These are phyloP conservation scores for Apophysomyces elegans DNA, from an alignment of 371 early-diverging fungal genomes.

Conservation along the genomic window DNA sequence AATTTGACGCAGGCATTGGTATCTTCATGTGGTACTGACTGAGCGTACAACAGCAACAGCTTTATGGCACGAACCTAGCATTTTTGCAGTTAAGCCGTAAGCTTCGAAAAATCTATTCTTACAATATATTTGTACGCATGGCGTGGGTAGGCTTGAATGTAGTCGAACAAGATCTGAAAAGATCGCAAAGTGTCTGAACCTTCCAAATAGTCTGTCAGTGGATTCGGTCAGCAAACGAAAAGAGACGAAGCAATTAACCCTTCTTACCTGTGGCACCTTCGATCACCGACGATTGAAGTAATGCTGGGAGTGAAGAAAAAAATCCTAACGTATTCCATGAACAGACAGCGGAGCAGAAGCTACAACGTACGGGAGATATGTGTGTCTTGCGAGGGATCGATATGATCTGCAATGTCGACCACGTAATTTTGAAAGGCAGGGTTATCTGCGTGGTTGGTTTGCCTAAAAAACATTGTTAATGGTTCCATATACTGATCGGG, in stretches of 20 bases:
- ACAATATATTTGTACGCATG: slow-evolving; percentile 56
- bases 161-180: slow-evolving; percentile 44
- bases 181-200: slow-evolving; percentile 38
- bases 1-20: slow-evolving; percentile 34
- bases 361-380: slow-evolving; percentile 35
- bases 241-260: too few relatives aligned
- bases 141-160: slow-evolving; percentile 49
- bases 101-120: slow-evolving; percentile 12
- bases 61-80: slow-evolving; percentile 41
- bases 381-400: slow-evolving; percentile 46
- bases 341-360: not conserved
- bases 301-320: slow-evolving; percentile 44
- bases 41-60: slow-evolving; percentile 35
- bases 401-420: slow-evolving; percentile 39
- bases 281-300: slow-evolving; percentile 48
- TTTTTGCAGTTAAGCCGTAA: slow-evolving; percentile 13
- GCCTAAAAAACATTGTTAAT: slow-evolving; percentile 21
- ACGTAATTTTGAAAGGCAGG: slow-evolving; percentile 39
- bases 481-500: not conserved
- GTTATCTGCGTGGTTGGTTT: slow-evolving; percentile 40
- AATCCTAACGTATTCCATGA: slow-evolving; percentile 29
- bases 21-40: slow-evolving; percentile 33
- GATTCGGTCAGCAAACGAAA: not conserved
- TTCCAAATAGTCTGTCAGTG: slow-evolving; percentile 32
- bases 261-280: slow-evolving; percentile 44